Evolutionary conservation across 192 early-diverging fungal genomes (phyloP), one percentile per base, ranked within the genome.

Genomic region (Cetraspora pellucida): DNA sequence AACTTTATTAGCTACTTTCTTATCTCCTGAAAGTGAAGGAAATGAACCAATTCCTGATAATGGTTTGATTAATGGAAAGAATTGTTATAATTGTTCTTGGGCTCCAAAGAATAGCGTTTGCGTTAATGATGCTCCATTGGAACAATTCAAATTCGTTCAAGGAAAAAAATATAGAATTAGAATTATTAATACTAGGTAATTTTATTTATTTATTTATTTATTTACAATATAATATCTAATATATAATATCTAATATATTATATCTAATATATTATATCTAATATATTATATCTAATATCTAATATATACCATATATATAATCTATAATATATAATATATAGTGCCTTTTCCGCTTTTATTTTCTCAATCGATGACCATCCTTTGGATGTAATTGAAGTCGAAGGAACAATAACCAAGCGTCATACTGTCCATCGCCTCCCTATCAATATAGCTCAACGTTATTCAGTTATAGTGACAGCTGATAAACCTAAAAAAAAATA

Each of bases 141-240:
- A 82, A n/a, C 82, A 74, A 30, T 82, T 93, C 71, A 76, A 73
- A 49, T 92, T 97, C 80, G 77, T 77, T 45, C 86, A 93, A 1
- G 92, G 91, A 68, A 95, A 93, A 83, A 94, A 89, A 10, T 95
- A 95, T 82, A 89, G 93, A 72, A 75, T 97, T 74, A 91, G 95
- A 4, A 72, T 97, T 64, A 90, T 97, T 83, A 93, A 91, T 81
- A 93, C 52, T 5, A 70, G 72, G 78, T 74, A 54, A 58, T 4
- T 21, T 60, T 37, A 37, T 37, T 37, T 7, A 2, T 1, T 6
- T 37, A 37, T 6, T 37, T 37, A 6, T 37, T 37, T 1, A 37
- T 6, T 37, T 37, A 37, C 3, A 1, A 6, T 37, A 6, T 37
- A 37, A 37, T 37, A n/a, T n/a, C n/a, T 37, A 37, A 37, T 1